Percentiles rank a stretch among this genome's conserved stretches.
Evolutionary conservation across 1,284 basidiomycete species (phyloP).

Genomic region (Omphalotus olearius): DNA sequence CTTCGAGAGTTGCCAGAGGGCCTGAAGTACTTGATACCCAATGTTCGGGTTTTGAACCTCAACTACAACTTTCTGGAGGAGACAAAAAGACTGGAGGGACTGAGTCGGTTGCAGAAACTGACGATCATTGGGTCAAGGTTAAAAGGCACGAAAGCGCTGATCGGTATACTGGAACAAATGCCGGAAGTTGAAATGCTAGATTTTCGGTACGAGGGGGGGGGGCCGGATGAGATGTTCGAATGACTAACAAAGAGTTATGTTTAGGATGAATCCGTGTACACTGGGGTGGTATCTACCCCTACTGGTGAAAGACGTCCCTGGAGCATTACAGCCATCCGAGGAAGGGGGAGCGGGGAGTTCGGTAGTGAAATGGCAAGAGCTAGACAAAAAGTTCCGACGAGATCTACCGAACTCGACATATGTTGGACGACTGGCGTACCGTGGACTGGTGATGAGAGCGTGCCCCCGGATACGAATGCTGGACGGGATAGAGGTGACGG

Average conservation of each 20-base stretch:
- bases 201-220: conserved; percentile 69
- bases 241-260: conserved; percentile 7
- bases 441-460: conserved; percentile 79
- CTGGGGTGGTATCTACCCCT: conserved; percentile 93
- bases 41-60: conserved; percentile 88
- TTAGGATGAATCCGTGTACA: conserved; percentile 88
- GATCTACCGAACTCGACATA: conserved; percentile 86
- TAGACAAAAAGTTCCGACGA: conserved; percentile 84
- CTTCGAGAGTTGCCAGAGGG: conserved; percentile 71
- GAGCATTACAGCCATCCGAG: conserved; percentile 63
- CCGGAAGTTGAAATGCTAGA: conserved; percentile 83
- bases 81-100: conserved; percentile 62
- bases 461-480: conserved; percentile 65
- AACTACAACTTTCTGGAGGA: conserved; percentile 93
- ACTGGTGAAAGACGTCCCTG: conserved; percentile 64
- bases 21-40: conserved; percentile 71
- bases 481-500: conserved; percentile 78
- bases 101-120: conserved; percentile 75
- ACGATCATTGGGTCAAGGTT: conserved; percentile 84
- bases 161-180: conserved; percentile 69
- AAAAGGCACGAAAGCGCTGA: conserved; percentile 62
- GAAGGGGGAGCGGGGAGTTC: conserved; percentile 23
- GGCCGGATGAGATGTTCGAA: not conserved
- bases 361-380: conserved; percentile 56
- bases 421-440: conserved; percentile 80